Evolutionary conservation across 1,284 basidiomycete species (phyloP), one percentile per base, ranked within the genome.

Genomic region (Abortiporus biennis): DNA sequence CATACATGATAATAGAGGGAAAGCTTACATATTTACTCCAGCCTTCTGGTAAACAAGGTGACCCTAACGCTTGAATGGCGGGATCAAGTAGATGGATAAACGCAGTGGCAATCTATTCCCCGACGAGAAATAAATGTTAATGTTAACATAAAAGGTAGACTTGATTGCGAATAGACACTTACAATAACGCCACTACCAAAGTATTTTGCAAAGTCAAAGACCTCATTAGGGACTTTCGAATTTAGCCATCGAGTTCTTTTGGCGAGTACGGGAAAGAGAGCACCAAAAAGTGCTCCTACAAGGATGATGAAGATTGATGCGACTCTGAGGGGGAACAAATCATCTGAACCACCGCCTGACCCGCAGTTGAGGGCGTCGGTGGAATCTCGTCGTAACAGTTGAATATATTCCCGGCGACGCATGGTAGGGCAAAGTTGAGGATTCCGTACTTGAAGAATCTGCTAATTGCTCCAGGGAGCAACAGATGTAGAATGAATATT

Each of bases 101-200:
- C 0, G 85, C 85, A 1, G 95, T 98, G 0, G 92, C 92, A 49
- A 98, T 89, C 85, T 87, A 49, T 9, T 20, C 8, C 4, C 9
- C 13, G 36, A 16, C 4, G 21, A 1, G 25, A 19, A 8, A 35
- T 9, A 20, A 32, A n/a, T 16, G 16, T 19, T 13, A 21, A 19
- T 25, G 27, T 34, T n/a, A n/a, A 41, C 43, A 39, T 23, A 30
- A 9, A 16, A 60, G 47, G 56, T 25, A 34, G 30, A 9, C 49
- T 40, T 39, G 51, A 39, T 31, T 22, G 4, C 24, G 37, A 19
- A 32, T 35, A 13, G 40, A 34, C 12, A 68, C 78, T 51, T 48
- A 86, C 85, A 58, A 94, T 93, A 47, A 95, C 88, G 22, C 91
- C 92, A 6, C 90, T 92, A 36, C 95, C 95, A 65, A 97, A 97